phyloP scores from a whole-genome alignment of 148 eudicot genomes.

The Polygonum aviculare region DNA sequence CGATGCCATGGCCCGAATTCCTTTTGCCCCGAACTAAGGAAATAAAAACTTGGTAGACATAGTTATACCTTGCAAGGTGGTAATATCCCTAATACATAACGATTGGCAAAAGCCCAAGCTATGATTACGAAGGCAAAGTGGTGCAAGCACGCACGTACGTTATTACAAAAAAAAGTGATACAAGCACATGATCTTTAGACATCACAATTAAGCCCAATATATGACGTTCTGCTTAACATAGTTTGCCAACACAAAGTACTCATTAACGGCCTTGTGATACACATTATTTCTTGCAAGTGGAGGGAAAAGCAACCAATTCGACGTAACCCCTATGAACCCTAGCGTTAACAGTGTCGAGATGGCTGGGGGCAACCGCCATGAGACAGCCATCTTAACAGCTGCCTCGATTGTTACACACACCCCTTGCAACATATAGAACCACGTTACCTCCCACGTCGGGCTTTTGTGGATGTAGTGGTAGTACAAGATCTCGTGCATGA shows the following conservation, averaged over 20 bases:
- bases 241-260: neutral
- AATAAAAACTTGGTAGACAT: too few species aligned
- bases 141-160: too few species aligned
- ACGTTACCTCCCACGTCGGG: conserved; percentile 60
- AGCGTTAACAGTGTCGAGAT: conserved; percentile 44
- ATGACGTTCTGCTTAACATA: neutral
- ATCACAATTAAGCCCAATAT: neutral
- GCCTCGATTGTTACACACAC: conserved; percentile 41
- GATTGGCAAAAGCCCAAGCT: too few species aligned
- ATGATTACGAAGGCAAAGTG: too few species aligned
- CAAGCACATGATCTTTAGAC: too few species aligned
- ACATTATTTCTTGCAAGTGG: conserved; percentile 34
- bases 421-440: conserved; percentile 64
- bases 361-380: conserved; percentile 35
- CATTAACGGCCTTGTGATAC: conserved; percentile 39
- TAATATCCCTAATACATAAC: too few species aligned
- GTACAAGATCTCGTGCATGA: conserved; percentile 73
- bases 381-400: conserved; percentile 23
- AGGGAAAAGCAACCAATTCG: conserved; percentile 61
- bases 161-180: too few species aligned
- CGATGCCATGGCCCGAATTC: too few species aligned
- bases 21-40: too few species aligned
- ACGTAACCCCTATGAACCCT: conserved; percentile 48
- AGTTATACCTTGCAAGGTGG: too few species aligned
- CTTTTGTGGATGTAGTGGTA: conserved; percentile 31